A percentile compares a stretch with the other conserved stretches of the same genome.
Evolutionary conservation across 1,139 yeast genomes (phyloP).

Genomic region (Saccharomycopsis hybrid): DNA sequence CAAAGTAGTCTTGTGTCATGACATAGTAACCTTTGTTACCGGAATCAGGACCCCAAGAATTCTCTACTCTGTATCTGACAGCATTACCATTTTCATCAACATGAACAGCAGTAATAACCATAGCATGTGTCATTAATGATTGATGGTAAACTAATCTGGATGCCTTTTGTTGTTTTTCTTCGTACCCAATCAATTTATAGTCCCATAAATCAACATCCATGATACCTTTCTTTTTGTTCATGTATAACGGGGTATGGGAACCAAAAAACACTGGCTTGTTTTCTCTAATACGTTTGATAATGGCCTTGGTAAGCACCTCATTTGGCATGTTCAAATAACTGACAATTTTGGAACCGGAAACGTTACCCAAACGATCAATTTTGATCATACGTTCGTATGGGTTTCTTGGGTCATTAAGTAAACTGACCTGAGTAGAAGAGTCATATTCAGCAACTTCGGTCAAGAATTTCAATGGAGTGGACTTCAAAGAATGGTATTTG

Average conservation of each 20-base stretch:
- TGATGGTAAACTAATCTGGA: constrained; percentile 51
- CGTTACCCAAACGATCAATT: constrained; percentile 68
- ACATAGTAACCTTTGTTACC: constrained; percentile 72
- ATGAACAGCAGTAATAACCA: constrained; percentile 78
- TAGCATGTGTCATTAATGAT: constrained; percentile 79
- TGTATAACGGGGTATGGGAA: constrained; percentile 70
- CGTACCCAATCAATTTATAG: constrained; percentile 56
- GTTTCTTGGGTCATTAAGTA: constrained; percentile 78
- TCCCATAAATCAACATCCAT: constrained; percentile 68
- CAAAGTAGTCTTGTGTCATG: constrained; percentile 80
- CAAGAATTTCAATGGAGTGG: constrained; percentile 62
- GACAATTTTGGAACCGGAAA: constrained; percentile 59
- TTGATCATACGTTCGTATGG: constrained; percentile 53
- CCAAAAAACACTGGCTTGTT: constrained; percentile 82
- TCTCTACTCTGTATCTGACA: constrained; percentile 74
- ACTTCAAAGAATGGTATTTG: constrained; percentile 42
- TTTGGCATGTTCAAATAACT: constrained; percentile 63
- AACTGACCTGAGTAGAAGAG: constrained; percentile 53
- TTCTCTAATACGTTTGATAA: constrained; percentile 58
- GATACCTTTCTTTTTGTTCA: constrained; percentile 54
- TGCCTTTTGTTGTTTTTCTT: constrained; percentile 49
- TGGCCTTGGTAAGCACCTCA: constrained; percentile 48
- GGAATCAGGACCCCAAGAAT: constrained; percentile 76
- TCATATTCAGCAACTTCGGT: constrained; percentile 42
- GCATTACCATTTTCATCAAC: constrained; percentile 44